A percentile compares a stretch with the other conserved stretches of the same genome.
phyloP scores from a whole-genome alignment of 2,329 filamentous ascomycete genomes.

The Aspergillus neoniger region DNA sequence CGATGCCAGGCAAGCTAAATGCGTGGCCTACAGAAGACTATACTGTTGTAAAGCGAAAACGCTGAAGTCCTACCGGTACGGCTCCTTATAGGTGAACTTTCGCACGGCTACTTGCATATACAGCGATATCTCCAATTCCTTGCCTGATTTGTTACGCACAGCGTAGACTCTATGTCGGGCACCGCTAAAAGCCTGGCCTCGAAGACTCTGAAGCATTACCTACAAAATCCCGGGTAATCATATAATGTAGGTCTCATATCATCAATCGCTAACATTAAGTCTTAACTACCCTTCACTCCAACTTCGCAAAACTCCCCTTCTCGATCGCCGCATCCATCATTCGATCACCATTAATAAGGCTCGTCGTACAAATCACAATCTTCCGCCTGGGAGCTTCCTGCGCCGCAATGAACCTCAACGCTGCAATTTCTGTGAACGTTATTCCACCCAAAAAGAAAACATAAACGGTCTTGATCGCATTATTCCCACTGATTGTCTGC shows the following conservation, averaged over 20 bases:
- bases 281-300: constrained; percentile 12
- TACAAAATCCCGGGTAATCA: not conserved
- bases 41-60: no score
- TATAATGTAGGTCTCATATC: not conserved
- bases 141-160: no score
- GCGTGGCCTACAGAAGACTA: no score
- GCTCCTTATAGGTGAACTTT: no score
- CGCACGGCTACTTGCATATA: no score
- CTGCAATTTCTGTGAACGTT: constrained; percentile 94
- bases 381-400: constrained; percentile 79
- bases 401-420: constrained; percentile 82
- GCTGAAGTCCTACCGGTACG: no score
- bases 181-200: no score
- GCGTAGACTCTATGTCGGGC: no score
- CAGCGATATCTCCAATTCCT: no score
- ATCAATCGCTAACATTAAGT: not conserved
- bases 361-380: constrained; percentile 90
- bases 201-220: no score
- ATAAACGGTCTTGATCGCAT: constrained; percentile 80
- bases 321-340: constrained; percentile 87
- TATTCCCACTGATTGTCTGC: constrained; percentile 74
- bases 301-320: constrained; percentile 60
- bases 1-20: no score
- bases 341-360: constrained; percentile 82
- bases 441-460: constrained; percentile 98